Evolutionary conservation across 306 rosid species (phyloP), one percentile per base, ranked within the genome.

Genomic region (Begonia peltatifolia): DNA sequence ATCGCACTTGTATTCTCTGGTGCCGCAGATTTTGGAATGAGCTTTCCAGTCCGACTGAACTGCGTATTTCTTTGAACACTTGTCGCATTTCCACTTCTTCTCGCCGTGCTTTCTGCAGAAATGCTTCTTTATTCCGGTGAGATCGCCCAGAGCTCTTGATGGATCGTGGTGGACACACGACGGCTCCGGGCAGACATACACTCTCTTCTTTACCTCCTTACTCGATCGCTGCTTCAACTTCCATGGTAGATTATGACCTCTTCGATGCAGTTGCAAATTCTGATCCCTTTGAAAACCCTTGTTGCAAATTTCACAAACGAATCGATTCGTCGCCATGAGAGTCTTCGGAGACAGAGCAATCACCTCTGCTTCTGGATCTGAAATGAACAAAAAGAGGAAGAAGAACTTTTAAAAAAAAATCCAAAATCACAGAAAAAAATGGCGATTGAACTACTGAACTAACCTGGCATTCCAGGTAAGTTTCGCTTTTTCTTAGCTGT

Each of bases 31-130:
- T 58, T 84, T 88, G 14, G 83, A 82, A 74, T 88, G 97, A 23
- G 97, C 97, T 62, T 88, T 88, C 93, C 97, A 88, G 75, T 88
- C 97, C 7, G 97, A 88, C 65, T 88, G 97, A 48, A 88, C 97
- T 0, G 97, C 97, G 60, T 88, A 88, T 54, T 84, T 88, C 84
- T 88, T 88, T 9, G 84, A 75, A 53, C 97, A 88, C 69, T 88
- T 82, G 2, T 84, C 95, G 47, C 97, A 88, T 71, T 79, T 75
- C 87, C 87, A 79, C 71, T 79, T 79, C 69, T 79, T 79, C 67
- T 79, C 87, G 2, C 87, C 79, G 54, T 79, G 82, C 49, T 79
- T 79, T 38, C 86, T 68, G 59, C 82, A 79, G 63, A 76, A 79
- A 66, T 79, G 87, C 69, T 79, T 79, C 60, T 79, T 79, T 23